phyloP scores from a whole-genome alignment of 306 rosid species.

The Fragaria nilgerrensis region DNA sequence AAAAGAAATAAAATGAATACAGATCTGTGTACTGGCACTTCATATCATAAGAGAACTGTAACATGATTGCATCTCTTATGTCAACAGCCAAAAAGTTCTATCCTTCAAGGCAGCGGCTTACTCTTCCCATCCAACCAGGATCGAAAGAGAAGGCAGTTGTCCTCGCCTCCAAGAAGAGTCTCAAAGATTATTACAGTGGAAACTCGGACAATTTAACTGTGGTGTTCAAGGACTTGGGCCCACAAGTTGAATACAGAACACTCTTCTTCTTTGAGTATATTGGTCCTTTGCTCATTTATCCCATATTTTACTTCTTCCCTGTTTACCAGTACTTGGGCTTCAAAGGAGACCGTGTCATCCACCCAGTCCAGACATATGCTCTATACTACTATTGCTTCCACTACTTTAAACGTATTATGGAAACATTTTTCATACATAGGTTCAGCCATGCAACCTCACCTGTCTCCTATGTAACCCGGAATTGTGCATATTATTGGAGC shows the following conservation, averaged over 20 bases:
- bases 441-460: conserved; percentile 99
- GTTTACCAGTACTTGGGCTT: conserved; percentile 71
- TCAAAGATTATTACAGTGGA: conserved; percentile 62
- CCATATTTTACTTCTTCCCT: conserved; percentile 79
- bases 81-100: conserved; percentile 78
- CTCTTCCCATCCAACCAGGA: conserved; percentile 77
- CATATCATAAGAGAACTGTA: not conserved
- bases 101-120: conserved; percentile 85
- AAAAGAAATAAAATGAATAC: not conserved
- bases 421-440: conserved; percentile 89
- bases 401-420: conserved; percentile 87
- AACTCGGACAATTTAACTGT: conserved; percentile 60
- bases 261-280: conserved; percentile 91
- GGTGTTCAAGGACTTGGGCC: conserved; percentile 86
- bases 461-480: conserved; percentile 87
- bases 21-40: not conserved
- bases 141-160: conserved; percentile 80
- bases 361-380: conserved; percentile 86
- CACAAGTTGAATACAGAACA: conserved; percentile 79
- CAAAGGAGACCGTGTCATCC: conserved; percentile 74
- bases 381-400: conserved; percentile 95
- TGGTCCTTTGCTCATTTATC: conserved; percentile 90
- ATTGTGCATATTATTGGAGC: conserved; percentile 94
- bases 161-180: conserved; percentile 67
- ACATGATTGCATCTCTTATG: conserved; percentile 25